Evolutionary conservation across 1,139 yeast species (phyloP), one percentile per base, ranked within the genome.

Genomic region (Blastobotrys illinoisensis): DNA sequence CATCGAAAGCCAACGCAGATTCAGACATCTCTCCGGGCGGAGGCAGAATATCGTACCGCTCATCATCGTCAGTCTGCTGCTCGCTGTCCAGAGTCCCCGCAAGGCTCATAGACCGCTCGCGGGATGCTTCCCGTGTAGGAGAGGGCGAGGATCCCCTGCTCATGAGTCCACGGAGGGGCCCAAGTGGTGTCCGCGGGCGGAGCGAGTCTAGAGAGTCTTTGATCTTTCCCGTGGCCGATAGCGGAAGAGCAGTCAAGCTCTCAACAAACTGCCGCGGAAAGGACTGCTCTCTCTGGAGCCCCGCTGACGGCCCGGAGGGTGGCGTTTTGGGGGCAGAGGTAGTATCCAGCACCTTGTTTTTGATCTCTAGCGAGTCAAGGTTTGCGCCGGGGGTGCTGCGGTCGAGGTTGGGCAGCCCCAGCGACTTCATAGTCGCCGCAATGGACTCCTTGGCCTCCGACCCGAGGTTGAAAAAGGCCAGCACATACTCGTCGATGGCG

Each of bases 401-500:
- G 32, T 26, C 14, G 16, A 32, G 40, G 13, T 32, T 32, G 16
- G 62, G 51, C 9, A 62, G 59, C 4, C 64, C 64, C 18, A 56
- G 48, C 1, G 54, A 54, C 43, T 54, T 48, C 57, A 62, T 54
- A 1, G 56, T 46, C 6, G 45, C 44, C 45, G 52, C 57, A 28
- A 62, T 60, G 5, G 61, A 58, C 14, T 62, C 63, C 47, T 52
- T 54, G 9, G 60, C 51, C 48, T 56, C 51, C 14, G 53, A 51
- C 1, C 64, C 66, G 13, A 52, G 53, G 43, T 57, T 73, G 64
- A 88, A 85, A 62, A 88, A 86, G 62, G 88, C 79, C 61, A 90
- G 79, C 56, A 80, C 81, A 59, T 85, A 81, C 52, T 84, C 88
- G 62, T 87, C 91, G 50, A 81, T 63, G 0, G 84, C 85, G 66